Evolutionary conservation across 164 flowering plant species (phyloP).

Genomic region (Liriodendron chinense): DNA sequence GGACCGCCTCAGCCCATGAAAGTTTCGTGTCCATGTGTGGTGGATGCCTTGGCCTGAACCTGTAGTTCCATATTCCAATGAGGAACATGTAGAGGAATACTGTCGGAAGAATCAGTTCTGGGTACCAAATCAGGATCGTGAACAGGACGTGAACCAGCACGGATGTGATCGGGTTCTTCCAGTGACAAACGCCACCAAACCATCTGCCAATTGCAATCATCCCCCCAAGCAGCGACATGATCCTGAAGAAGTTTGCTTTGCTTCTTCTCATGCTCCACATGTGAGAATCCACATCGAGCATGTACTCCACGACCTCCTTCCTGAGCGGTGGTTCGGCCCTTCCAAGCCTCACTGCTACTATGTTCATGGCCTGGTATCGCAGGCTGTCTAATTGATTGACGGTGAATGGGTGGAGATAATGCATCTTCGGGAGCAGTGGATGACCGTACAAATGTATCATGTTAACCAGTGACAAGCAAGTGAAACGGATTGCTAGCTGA

Average conservation of each 20-base stretch:
- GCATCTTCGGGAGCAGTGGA: slow-evolving; percentile 58
- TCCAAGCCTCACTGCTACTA: slow-evolving; percentile 46
- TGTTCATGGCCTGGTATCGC: slow-evolving; percentile 52
- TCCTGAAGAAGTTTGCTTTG: slow-evolving; percentile 59
- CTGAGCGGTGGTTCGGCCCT: slow-evolving; percentile 57
- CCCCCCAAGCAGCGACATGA: slow-evolving; percentile 46
- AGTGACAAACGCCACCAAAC: slow-evolving; percentile 41
- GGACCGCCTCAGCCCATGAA: slow-evolving; percentile 54
- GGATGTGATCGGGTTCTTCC: slow-evolving; percentile 54
- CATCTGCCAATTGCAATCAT: slow-evolving; percentile 32
- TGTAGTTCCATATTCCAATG: slow-evolving; percentile 56
- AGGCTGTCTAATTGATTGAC: slow-evolving; percentile 50
- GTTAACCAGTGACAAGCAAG: slow-evolving; percentile 38
- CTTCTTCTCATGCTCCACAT: slow-evolving; percentile 68
- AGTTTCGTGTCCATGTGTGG: slow-evolving; percentile 55
- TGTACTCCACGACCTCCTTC: slow-evolving; percentile 60
- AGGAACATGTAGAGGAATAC: slow-evolving; percentile 53
- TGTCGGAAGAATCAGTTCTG: slow-evolving; percentile 55
- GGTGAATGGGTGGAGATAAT: slow-evolving; percentile 49
- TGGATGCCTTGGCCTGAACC: slow-evolving; percentile 46
- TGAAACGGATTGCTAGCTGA: slow-evolving; percentile 48
- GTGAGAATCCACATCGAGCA: slow-evolving; percentile 57
- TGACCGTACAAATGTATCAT: slow-evolving; percentile 42
- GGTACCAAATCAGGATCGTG: slow-evolving; percentile 50
- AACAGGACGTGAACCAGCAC: slow-evolving; percentile 50